Base-by-base conservation (phyloP, 352 stramenopile genomes). In the Phytophthora boehmeriae region DNA sequence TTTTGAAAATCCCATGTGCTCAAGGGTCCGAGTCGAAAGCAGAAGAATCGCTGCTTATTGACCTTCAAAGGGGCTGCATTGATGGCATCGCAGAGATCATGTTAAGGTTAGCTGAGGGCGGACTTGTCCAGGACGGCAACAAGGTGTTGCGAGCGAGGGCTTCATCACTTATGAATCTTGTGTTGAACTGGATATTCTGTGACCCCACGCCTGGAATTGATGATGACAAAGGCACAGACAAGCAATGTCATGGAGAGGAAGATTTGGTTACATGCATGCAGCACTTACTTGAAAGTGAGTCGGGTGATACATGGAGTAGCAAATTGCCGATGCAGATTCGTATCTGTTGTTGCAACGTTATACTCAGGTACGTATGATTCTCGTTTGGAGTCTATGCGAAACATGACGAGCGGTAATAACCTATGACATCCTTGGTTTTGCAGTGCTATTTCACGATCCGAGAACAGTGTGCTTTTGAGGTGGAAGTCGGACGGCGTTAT, bases 41-140 rank as follows among this genome's bases (percentile, higher is more conserved):
- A 0, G 55, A 80, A 42, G 57, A 68, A 23, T 76, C 73, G 9
- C 50, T 77, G 9, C 68, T 90, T 19, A 73, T 67, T 2, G 83
- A 92, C 64, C 56, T 92, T 10, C 81, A 92, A 51, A 71, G 84
- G 25, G 83, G 83, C 20, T 80, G 81, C 27, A 90, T 92, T 59
- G 83, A 92, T 51, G 89, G 79, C 43, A 59, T 86, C 16, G 78
- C 79, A 1, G 50, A 87, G 25, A 64, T 91, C n/a, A 45, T 88
- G 11, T 47, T 62, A 34, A 62, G 62, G 28, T 39, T 75, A 32
- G 27, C 65, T 50, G 25, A 35, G 16, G 34, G 27, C 8, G 44
- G 63, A 5, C 50, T 16, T 11, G 13, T 11, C 45, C 16, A 52
- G n/a, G n/a, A n/a, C 22, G 8, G 1, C 16, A 35, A 9, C 32